Base-by-base conservation (phyloP, 169 alveolate species). In the Prorocentrum cordatum region DNA sequence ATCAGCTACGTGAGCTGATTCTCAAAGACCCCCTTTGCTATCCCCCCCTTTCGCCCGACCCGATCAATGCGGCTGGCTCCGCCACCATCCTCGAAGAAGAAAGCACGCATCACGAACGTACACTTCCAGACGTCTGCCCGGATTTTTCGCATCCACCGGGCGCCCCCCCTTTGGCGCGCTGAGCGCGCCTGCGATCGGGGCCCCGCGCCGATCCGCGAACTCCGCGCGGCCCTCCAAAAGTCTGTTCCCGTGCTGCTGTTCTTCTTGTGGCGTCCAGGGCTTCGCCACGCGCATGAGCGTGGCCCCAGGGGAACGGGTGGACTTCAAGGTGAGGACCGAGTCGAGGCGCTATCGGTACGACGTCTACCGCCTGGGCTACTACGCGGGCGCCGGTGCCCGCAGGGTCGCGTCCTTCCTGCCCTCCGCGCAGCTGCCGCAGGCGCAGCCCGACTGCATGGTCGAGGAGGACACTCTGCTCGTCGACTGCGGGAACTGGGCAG, bases 361-460 rank as follows among this genome's bases (percentile, higher is more conserved):
- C 45, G 59, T 77, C 31, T 77, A 58, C 38, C 75, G 87, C 47
- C 73, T 77, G 18, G 87, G 87, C 35, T 77, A 73, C 75, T 77
- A 77, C 32, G 16, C 35, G 10, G 73, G 75, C 75, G 32, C 16
- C 32, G 87, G 87, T 3, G 87, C 87, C 7, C 73, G 87, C 20
- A 36, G 24, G 14, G 64, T 77, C 2, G 66, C 75, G 26, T 33
- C 38, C 29, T 33, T 77, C 32, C 33, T 7, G 33, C 87, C 87
- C 7, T 16, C 24, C 18, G 87, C 66, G n/a, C 16, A 35, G 54
- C 61, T 77, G 38, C 87, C 87, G 27, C 87, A 77, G 26, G 64
- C 35, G 87, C 87, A 77, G 87, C 87, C 87, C 36, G 87, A 77
- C 6, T 77, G 87, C 73, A 36, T 20, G 36, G 70, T 58, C 75